Evolutionary conservation across 1,284 basidiomycete species (phyloP), one percentile per base, ranked within the genome.

Genomic region (Malassezia slooffiae): DNA sequence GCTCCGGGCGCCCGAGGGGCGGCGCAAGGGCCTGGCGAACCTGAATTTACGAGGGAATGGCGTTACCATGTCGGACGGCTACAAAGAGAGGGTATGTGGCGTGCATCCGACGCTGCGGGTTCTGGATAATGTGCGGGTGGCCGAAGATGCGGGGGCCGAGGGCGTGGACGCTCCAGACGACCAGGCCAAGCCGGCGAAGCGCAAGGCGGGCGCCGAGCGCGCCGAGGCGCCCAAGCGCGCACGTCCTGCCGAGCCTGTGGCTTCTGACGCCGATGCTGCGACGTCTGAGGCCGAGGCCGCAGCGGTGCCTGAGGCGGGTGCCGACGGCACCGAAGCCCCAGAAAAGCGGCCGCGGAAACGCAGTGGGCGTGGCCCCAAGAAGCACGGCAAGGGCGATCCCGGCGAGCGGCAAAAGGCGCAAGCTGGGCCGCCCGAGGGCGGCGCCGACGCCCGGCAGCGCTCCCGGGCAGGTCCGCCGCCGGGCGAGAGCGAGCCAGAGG

Each of bases 21-120:
- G 35, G 46, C 17, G 50, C 40, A 26, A 28, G 21, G 64, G 64
- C 0, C 34, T 67, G 15, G 50, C 46, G 21, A 58, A 60, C 32
- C 41, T 67, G 15, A 39, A 49, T 10, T 34, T 66, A 16, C 55
- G 54, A 24, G 60, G 56, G 8, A 67, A 67, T 27, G 39, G 38
- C 5, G 54, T 67, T 3, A 43, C 57, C 4, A 26, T 21, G 13
- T 9, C 28, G 8, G 44, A 46, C 1, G 53, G 40, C 1, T 63
- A 60, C 36, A 51, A 36, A 28, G 53, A 58, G 26, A 48, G 37
- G 42, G 50, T 62, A 15, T 12, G 42, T 23, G 30, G 34, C 28
- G 47, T 47, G 16, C 45, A 55, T 19, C 55, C 55, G 6, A 45
- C 46, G 9, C 38, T 62, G 28, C 41, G 50, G n/a, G 43, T 58